Evolutionary conservation across 2,329 filamentous ascomycete species (phyloP), one percentile per base, ranked within the genome.

Genomic region (Fusarium sp.): DNA sequence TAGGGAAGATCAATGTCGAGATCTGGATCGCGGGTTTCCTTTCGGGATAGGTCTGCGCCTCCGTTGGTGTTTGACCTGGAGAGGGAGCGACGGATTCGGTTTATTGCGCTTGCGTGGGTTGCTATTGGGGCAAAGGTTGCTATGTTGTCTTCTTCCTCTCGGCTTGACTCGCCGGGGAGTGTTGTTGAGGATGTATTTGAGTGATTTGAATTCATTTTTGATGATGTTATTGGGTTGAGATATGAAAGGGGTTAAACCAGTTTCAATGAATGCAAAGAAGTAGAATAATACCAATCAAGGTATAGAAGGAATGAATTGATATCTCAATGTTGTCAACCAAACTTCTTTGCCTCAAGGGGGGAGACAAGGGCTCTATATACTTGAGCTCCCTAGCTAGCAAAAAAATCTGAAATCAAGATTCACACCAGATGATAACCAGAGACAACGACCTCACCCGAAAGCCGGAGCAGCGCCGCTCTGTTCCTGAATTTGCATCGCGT

Each of bases 1-100:
- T 88, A 88, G 2, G 90, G 90, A 0, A 93, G 83, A 72, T 91
- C 83, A 54, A 84, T 73, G 71, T 86, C 84, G 53, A 83, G 74
- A 25, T 79, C 71, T 7, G 81, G 81, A 65, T 83, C 80, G 44
- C 74, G 73, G 10, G 69, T 53, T 62, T 82, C 80, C 63, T 82
- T 82, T 7, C 34, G 74, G 7, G 71, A 69, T 13, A 58, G 38
- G 29, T 69, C 62, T n/a, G 13, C 40, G 13, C 40, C 20, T 4
- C 20, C 18, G 11, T 29, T 33, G 20, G 64, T 61, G 33, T 59
- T 59, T 11, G 59, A 46, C 31, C 64, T 51, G 33, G 75, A 74
- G 23, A 73, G 65, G 13, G 75, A 76, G 33, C 68, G 62, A 16
- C 71, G 76, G 25, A 68, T 61, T 7, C 68, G 67, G 36, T 59